Conservation (phyloP, 2,329 filamentous ascomycete genomes). For the Ceratocystis harringtonii region DNA sequence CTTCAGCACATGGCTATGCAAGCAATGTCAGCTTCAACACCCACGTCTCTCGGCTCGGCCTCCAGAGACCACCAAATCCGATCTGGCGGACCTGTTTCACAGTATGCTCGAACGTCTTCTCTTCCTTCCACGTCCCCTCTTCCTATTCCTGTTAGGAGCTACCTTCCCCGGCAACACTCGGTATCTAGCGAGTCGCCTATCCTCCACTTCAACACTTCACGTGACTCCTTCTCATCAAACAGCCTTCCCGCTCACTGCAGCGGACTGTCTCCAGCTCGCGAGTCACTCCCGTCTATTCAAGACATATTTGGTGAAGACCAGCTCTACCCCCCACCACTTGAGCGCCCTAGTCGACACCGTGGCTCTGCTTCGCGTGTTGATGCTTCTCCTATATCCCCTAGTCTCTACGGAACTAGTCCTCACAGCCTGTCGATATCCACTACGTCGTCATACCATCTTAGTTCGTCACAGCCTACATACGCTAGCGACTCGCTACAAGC, state of each 20-base stretch:
- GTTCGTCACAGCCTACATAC: conserved; percentile 12
- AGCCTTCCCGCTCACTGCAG: conserved; percentile 5
- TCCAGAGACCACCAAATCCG: background rate
- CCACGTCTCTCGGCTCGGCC: background rate
- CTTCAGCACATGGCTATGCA: conserved; percentile 10
- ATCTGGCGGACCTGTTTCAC: background rate
- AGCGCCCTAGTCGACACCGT: background rate
- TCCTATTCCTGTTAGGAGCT: conserved; percentile 3
- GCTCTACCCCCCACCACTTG: background rate
- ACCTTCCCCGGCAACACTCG: conserved; percentile 4
- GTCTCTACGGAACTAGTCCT: conserved; percentile 11
- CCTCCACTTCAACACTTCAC: background rate
- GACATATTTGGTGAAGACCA: conserved; percentile 9
- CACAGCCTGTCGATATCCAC: conserved; percentile 8
- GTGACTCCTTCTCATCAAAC: conserved; percentile 2
- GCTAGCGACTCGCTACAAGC: background rate
- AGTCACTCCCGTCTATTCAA: conserved; percentile 9
- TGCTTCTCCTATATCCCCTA: conserved; percentile 9
- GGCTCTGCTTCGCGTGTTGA: conserved; percentile 3
- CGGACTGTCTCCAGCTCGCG: background rate
- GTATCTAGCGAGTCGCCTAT: background rate
- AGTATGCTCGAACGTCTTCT: conserved; percentile 8
- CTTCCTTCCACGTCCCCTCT: conserved; percentile 2
- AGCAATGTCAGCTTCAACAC: conserved; percentile 11
- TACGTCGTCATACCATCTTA: conserved; percentile 12